phyloP scores from a whole-genome alignment of 352 stramenopile genomes.

The Globisporangium solare region DNA sequence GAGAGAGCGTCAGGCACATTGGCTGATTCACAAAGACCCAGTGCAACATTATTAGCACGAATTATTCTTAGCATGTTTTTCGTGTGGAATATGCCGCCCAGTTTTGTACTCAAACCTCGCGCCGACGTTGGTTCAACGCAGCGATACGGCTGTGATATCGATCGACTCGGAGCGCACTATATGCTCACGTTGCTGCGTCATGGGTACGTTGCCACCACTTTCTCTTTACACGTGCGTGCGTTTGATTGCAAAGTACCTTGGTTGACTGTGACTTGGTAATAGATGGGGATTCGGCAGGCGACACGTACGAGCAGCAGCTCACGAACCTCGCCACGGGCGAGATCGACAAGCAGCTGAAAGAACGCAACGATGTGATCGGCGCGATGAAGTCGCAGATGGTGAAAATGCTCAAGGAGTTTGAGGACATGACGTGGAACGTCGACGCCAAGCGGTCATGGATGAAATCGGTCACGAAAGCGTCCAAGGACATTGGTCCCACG shows the following conservation, averaged over 20 bases:
- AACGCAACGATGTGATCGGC: conserved; percentile 45
- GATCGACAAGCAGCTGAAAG: conserved; percentile 52
- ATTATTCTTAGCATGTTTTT: no score
- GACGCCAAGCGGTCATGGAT: conserved; percentile 67
- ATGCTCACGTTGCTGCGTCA: not conserved
- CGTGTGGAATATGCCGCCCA: no score
- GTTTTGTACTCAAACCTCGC: no score
- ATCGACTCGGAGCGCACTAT: no score
- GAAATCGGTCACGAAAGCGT: conserved; percentile 42
- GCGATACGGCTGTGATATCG: no score
- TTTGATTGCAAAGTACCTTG: not conserved
- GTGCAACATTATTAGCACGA: no score
- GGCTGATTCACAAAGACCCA: no score
- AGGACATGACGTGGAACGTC: conserved; percentile 50
- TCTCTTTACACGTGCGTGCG: not conserved
- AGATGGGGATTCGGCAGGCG: conserved; percentile 15
- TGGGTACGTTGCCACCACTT: not conserved
- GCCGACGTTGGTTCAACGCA: no score
- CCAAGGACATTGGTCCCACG: conserved; percentile 25
- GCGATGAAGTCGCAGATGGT: conserved; percentile 66
- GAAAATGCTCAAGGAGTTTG: conserved; percentile 62
- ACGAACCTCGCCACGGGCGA: conserved; percentile 58
- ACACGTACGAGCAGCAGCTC: conserved; percentile 41
- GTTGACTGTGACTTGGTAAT: not conserved
- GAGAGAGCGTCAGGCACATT: no score